Evolutionary conservation across 2,329 filamentous ascomycete species (phyloP).

Genomic region (Calonectria multiphialidica): DNA sequence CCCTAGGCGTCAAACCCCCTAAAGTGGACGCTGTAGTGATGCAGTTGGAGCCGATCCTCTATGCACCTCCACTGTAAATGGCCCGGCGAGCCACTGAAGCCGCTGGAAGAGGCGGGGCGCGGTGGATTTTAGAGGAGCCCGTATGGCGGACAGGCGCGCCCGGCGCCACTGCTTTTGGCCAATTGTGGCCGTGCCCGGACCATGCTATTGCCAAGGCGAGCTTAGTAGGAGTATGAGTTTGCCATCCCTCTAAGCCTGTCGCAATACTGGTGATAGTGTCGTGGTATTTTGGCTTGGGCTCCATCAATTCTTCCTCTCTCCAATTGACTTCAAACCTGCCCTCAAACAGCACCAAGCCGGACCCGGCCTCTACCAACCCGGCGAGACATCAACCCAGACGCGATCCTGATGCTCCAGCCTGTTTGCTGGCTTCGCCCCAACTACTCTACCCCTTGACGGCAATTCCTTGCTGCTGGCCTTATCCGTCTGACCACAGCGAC

Average conservation of each 20-base stretch:
- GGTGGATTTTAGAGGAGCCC: conserved; percentile 16
- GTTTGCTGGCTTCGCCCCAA: neutral
- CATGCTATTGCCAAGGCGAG: conserved; percentile 27
- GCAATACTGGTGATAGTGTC: conserved; percentile 40
- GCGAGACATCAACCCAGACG: conserved; percentile 13
- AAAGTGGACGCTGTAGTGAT: conserved; percentile 21
- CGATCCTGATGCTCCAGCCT: conserved; percentile 23
- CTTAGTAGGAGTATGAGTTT: conserved; percentile 21
- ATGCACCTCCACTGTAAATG: conserved; percentile 22
- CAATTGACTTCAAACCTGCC: conserved; percentile 30
- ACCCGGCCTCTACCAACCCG: neutral
- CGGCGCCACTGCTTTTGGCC: conserved; percentile 22
- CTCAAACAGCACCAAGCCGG: conserved; percentile 30
- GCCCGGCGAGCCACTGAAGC: conserved; percentile 19
- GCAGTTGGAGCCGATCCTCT: conserved; percentile 17
- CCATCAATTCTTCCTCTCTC: conserved; percentile 22
- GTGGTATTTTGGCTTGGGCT: conserved; percentile 32
- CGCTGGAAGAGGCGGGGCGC: conserved; percentile 3
- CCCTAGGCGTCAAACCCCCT: conserved; percentile 20
- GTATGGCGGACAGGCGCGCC: conserved; percentile 10
- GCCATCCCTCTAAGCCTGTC: conserved; percentile 27
- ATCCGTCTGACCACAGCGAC: conserved; percentile 18
- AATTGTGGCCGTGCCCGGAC: conserved; percentile 21
- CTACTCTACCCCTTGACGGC: conserved; percentile 14
- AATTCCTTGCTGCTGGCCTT: conserved; percentile 3